These are phyloP conservation scores for Bullera alba DNA, from an alignment of 768 basidiomycete genomes.

Conservation along the genomic window DNA sequence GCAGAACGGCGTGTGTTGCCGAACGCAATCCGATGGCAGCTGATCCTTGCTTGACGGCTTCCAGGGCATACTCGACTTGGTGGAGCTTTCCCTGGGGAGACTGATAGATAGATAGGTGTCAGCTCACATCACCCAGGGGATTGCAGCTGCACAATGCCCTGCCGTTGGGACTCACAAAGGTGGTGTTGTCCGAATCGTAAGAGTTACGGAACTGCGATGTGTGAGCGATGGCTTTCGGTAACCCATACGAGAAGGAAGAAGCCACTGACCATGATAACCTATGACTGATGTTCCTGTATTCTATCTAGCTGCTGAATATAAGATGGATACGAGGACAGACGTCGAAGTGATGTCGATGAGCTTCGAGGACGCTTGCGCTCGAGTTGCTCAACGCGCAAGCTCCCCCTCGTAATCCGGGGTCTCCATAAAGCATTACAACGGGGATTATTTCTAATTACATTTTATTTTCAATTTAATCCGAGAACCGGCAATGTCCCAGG, in stretches of 20 bases:
- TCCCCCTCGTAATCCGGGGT: not conserved
- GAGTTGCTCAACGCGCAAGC: not conserved
- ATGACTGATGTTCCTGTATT: too few species aligned
- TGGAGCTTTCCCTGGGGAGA: conserved; percentile 87
- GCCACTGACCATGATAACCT: too few species aligned
- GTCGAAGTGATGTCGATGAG: not conserved
- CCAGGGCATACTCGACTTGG: conserved; percentile 96
- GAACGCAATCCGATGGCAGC: conserved; percentile 95
- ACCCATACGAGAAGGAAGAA: too few species aligned
- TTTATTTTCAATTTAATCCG: too few species aligned
- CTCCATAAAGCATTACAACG: too few species aligned
- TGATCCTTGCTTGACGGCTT: conserved; percentile 98
- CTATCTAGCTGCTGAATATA: too few species aligned
- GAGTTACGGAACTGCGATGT: conserved; percentile 61
- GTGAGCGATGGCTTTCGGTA: too few species aligned
- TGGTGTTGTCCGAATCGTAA: conserved; percentile 96
- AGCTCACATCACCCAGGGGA: not conserved
- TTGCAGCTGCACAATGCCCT: too few species aligned
- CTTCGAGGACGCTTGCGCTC: not conserved
- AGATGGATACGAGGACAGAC: too few species aligned
- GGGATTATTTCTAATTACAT: too few species aligned
- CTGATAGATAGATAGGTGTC: conserved; percentile 8
- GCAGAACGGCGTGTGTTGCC: conserved; percentile 84
- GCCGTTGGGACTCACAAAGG: conserved; percentile 55
- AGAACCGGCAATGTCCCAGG: too few species aligned